Base-by-base conservation (phyloP, 139 green algal species). In the Pseudopediastrum boryanum region DNA sequence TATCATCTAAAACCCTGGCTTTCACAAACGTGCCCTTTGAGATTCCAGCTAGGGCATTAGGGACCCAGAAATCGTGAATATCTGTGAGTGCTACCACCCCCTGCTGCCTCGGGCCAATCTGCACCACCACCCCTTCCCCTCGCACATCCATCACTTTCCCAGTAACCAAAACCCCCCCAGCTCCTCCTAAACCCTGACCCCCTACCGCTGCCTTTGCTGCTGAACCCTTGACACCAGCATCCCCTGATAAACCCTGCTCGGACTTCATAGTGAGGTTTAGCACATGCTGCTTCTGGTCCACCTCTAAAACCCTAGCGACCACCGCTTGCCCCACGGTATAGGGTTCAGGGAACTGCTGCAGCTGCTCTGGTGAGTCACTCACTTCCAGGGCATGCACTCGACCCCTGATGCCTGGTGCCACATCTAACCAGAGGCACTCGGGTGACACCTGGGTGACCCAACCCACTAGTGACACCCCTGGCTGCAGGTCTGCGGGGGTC, bases 71-170 rank as follows among this genome's bases (percentile, higher is more conserved):
- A 52, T 98, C 92, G 50, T 94, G 88, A 0, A 98, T 70, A 75
- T 98, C 94, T 16, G 91, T 95, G 3, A 98, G 39, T 0, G 75
- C 69, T 21, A 94, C 88, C 27, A 84, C 41, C 4, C 91, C 94
- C 1, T 35, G 43, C 16, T 19, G 33, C 6, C 70, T 58, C 0
- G 29, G 33, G 2, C 84, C 83, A 25, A 98, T 72, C 79, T 86
- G 77, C 52, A 98, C 86, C 41, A 85, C 83, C 64, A 97, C 68
- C 2, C 93, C 91, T 0, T 29, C 52, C 41, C 87, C 88, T 9
- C 64, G 39, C 13, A 87, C 66, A 5, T 83, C 50, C 4, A 70
- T 41, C 4, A 87, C 41, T 2, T 76, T 73, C 19, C 88, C 91
- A 31, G 85, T 71, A 16, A 89, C 71, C 6, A 94, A 25, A 29